Percentiles rank a stretch among this genome's conserved stretches.
Evolutionary conservation across 306 rosid genomes (phyloP).

Genomic region (Hylodesmum podocarpum): DNA sequence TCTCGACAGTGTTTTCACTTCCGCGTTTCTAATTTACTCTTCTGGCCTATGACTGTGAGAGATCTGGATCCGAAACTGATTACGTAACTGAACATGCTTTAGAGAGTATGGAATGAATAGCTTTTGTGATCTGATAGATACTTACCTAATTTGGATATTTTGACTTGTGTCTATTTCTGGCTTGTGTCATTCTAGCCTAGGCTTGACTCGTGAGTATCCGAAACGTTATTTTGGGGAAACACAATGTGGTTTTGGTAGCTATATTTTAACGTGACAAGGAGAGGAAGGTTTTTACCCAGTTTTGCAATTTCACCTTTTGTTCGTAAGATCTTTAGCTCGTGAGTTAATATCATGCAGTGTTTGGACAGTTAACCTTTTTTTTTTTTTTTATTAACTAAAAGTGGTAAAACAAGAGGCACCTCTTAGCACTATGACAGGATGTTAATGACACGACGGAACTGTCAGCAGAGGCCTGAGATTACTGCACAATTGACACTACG

Average conservation of each 20-base stretch:
- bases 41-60: constrained; percentile 8
- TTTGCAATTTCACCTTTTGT: constrained; percentile 23
- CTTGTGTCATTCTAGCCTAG: not conserved
- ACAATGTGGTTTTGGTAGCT: constrained; percentile 18
- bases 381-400: too few species aligned
- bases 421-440: too few species aligned
- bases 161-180: constrained; percentile 25
- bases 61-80: constrained; percentile 50
- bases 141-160: constrained; percentile 27
- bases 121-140: constrained; percentile 40
- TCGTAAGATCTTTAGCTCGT: constrained; percentile 2
- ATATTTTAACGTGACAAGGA: constrained; percentile 22
- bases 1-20: not conserved
- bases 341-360: constrained; percentile 10
- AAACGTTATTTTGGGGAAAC: constrained; percentile 28
- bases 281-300: constrained; percentile 21
- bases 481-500: too few species aligned
- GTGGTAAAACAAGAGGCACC: too few species aligned
- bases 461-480: too few species aligned
- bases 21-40: constrained; percentile 8
- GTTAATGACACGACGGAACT: too few species aligned
- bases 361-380: not conserved
- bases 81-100: constrained; percentile 20
- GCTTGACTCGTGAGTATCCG: constrained; percentile 19
- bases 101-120: not conserved